Evolutionary conservation across 106 monocot genomes (phyloP).

Genomic region (Allium fistulosum): DNA sequence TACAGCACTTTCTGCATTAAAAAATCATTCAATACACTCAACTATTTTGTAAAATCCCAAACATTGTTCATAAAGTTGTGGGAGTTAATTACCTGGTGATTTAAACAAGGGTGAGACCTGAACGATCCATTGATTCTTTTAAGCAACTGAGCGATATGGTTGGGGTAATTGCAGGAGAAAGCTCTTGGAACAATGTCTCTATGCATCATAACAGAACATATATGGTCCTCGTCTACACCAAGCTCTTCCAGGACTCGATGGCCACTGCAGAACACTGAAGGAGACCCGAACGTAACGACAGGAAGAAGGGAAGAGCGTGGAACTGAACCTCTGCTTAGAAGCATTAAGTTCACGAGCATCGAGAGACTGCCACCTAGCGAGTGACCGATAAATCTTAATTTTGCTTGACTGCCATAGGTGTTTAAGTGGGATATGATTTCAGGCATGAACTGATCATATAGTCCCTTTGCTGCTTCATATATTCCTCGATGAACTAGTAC

Average conservation of each 20-base stretch:
- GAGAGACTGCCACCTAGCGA: conserved; percentile 92
- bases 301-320: conserved; percentile 32
- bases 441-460: conserved; percentile 79
- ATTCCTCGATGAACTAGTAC: conserved; percentile 89
- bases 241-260: conserved; percentile 27
- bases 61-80: too few relatives aligned
- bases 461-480: conserved; percentile 92
- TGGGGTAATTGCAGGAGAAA: conserved; percentile 78
- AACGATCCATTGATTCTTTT: conserved; percentile 59
- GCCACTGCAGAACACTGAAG: conserved; percentile 76
- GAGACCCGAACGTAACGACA: conserved; percentile 80
- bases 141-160: conserved; percentile 55
- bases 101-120: conserved; percentile 70
- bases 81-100: conserved; percentile 20
- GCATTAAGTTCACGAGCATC: conserved; percentile 68
- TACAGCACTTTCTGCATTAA: conserved; percentile 45
- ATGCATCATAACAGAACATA: conserved; percentile 73
- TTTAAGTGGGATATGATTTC: conserved; percentile 40
- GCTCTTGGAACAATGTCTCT: conserved; percentile 89
- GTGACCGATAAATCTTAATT: conserved; percentile 68
- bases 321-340: conserved; percentile 37
- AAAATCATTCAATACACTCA: too few relatives aligned
- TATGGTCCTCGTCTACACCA: conserved; percentile 41
- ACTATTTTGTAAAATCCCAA: too few relatives aligned
- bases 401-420: conserved; percentile 32